These are phyloP conservation scores for Yamadazyma kitorensis DNA, from an alignment of 805 yeast species.

Conservation along the genomic window DNA sequence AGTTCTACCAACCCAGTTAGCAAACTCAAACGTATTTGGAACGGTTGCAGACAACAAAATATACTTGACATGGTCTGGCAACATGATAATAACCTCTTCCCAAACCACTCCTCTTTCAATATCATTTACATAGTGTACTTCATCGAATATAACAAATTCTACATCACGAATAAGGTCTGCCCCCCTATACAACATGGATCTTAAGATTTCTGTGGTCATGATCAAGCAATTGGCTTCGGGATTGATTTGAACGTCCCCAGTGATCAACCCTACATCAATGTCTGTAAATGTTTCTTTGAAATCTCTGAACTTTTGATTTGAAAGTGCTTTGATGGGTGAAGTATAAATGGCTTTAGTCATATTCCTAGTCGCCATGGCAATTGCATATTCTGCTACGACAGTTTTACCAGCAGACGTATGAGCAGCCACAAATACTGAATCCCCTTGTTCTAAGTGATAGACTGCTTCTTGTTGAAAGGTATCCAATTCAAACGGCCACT, in stretches of 20 bases:
- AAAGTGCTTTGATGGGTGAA: constrained; percentile 88
- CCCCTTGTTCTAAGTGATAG: constrained; percentile 94
- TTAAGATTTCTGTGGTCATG: constrained; percentile 97
- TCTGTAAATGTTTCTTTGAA: constrained; percentile 77
- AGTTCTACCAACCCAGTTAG: constrained; percentile 97
- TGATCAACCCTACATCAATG: constrained; percentile 86
- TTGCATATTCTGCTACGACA: constrained; percentile 96
- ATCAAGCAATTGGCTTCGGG: constrained; percentile 98
- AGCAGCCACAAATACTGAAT: constrained; percentile 97
- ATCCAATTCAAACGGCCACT: constrained; percentile 94
- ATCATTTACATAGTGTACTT: constrained; percentile 98
- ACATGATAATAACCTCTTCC: constrained; percentile 96
- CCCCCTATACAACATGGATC: constrained; percentile 96
- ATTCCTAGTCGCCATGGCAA: constrained; percentile 92
- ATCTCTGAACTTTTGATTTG: constrained; percentile 88
- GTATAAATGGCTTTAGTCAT: constrained; percentile 97
- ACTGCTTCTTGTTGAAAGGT: constrained; percentile 96
- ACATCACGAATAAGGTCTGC: constrained; percentile 98
- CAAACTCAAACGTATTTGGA: constrained; percentile 93
- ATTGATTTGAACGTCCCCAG: constrained; percentile 97
- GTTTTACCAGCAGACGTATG: constrained; percentile 98
- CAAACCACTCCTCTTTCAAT: constrained; percentile 98
- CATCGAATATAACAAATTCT: constrained; percentile 98
- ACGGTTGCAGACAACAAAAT: constrained; percentile 94
- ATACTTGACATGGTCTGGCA: constrained; percentile 94